A percentile compares a stretch with the other conserved stretches of the same genome.
These are phyloP conservation scores for Rhinocladiella similis DNA, from an alignment of 2,329 filamentous ascomycete species.

Conservation along the genomic window DNA sequence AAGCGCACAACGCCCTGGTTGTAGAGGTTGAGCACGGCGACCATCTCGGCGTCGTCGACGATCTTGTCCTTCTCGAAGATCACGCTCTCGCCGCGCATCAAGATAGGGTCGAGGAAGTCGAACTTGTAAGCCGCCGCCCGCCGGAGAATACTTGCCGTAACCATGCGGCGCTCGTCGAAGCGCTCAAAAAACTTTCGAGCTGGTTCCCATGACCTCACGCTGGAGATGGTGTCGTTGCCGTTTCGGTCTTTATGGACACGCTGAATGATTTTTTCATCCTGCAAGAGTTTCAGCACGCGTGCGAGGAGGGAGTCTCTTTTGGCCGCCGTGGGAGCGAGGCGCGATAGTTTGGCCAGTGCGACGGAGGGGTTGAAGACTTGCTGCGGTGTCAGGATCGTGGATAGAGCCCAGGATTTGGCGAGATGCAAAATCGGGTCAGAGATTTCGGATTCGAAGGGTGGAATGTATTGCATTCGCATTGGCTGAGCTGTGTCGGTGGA, in stretches of 20 bases:
- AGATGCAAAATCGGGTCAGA: constrained; percentile 19
- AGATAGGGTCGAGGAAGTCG: constrained; percentile 40
- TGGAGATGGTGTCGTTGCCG: constrained; percentile 34
- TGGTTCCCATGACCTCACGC: constrained; percentile 17
- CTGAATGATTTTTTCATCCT: constrained; percentile 28
- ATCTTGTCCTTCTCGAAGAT: constrained; percentile 34
- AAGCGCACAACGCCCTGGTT: constrained; percentile 38
- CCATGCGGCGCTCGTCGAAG: constrained; percentile 43
- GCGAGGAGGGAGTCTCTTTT: constrained; percentile 35
- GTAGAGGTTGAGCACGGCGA: constrained; percentile 32
- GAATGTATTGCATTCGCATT: constrained; percentile 3
- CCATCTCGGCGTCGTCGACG: constrained; percentile 25
- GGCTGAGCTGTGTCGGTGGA: too few relatives aligned
- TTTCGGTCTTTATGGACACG: constrained; percentile 35
- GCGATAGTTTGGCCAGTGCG: constrained; percentile 34
- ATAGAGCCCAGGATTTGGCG: constrained; percentile 50
- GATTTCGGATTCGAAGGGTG: constrained; percentile 7
- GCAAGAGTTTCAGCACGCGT: constrained; percentile 42
- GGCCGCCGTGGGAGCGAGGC: constrained; percentile 19
- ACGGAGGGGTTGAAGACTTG: constrained; percentile 40
- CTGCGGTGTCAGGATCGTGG: constrained; percentile 47
- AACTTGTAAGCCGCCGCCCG: constrained; percentile 45
- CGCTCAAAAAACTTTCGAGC: constrained; percentile 38
- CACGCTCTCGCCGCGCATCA: constrained; percentile 29
- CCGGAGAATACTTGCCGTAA: constrained; percentile 42